Conservation (phyloP, 495 filamentous ascomycete genomes). For the Cairneyella variabilis region DNA sequence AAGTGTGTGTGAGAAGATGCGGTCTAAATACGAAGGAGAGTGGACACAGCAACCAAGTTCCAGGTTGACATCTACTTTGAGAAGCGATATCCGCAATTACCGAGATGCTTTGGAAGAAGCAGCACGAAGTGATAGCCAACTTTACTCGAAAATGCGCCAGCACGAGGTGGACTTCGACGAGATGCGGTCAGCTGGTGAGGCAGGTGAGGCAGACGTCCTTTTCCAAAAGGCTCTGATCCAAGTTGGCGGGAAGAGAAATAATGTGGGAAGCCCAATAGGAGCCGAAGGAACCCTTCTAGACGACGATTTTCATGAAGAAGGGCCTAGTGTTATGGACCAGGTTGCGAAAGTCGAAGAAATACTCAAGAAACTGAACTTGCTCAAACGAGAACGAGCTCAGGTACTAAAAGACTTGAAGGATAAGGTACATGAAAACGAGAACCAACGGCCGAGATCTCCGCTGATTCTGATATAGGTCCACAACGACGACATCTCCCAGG, state of each 20-base stretch:
- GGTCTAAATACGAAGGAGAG: conserved; percentile 90
- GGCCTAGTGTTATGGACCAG: conserved; percentile 80
- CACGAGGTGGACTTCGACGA: conserved; percentile 89
- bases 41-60: conserved; percentile 98
- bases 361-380: conserved; percentile 82
- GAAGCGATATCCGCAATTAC: conserved; percentile 82
- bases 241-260: conserved; percentile 50
- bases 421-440: conserved; percentile 57
- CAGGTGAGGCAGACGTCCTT: conserved; percentile 81
- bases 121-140: conserved; percentile 78
- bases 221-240: conserved; percentile 78
- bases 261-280: conserved; percentile 51
- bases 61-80: conserved; percentile 78
- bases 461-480: conserved; percentile 63
- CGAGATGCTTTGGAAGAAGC: conserved; percentile 86
- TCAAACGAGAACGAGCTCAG: conserved; percentile 85
- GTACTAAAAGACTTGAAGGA: conserved; percentile 96
- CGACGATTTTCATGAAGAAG: conserved; percentile 81
- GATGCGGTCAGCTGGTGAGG: conserved; percentile 87
- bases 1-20: conserved; percentile 98
- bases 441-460: neutral
- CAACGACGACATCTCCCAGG: conserved; percentile 94
- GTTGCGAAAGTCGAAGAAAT: conserved; percentile 87
- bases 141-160: conserved; percentile 77
- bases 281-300: conserved; percentile 79